Percentiles rank a stretch among this genome's conserved stretches.
These are phyloP conservation scores for Kwoniella sp. DNA, from an alignment of 768 basidiomycete species.

Conservation along the genomic window DNA sequence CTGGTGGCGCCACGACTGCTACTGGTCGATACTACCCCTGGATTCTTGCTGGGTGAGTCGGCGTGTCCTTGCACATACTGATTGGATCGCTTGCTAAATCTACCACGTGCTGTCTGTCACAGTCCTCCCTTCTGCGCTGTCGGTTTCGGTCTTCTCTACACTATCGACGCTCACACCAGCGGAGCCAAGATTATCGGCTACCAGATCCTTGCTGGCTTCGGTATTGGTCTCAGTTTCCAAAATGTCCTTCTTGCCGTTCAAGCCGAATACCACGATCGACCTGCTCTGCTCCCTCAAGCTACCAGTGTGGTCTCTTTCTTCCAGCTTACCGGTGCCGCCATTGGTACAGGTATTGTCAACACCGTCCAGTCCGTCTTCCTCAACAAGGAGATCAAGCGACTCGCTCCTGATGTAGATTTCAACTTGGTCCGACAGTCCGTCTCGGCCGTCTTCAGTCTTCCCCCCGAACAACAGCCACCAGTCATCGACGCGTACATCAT, in stretches of 20 bases:
- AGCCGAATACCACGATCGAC: slow-evolving; percentile 37
- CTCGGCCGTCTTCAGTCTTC: slow-evolving; percentile 36
- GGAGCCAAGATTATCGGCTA: slow-evolving; percentile 55
- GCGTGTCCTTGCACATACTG: too few relatives aligned
- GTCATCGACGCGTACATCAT: slow-evolving; percentile 51
- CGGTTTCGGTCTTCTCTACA: slow-evolving; percentile 58
- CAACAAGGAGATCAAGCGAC: slow-evolving; percentile 32
- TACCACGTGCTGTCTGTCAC: not conserved
- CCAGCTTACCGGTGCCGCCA: slow-evolving; percentile 47
- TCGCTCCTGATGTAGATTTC: slow-evolving; percentile 42
- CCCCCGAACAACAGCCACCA: slow-evolving; percentile 25
- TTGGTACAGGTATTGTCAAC: slow-evolving; percentile 51
- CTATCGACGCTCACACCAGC: slow-evolving; percentile 49
- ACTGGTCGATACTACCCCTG: slow-evolving; percentile 56
- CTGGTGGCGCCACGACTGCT: slow-evolving; percentile 48
- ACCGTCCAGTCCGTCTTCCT: slow-evolving; percentile 45
- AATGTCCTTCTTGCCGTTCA: slow-evolving; percentile 47
- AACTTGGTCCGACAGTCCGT: slow-evolving; percentile 40
- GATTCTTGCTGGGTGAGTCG: slow-evolving; percentile 40
- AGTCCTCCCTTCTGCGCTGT: slow-evolving; percentile 54
- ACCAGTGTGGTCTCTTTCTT: slow-evolving; percentile 49
- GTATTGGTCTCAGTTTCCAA: slow-evolving; percentile 56
- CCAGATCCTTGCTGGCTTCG: slow-evolving; percentile 58
- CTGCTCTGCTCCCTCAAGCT: slow-evolving; percentile 46
- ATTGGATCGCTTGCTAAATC: too few relatives aligned